Evolutionary conservation across 73 alveolate species (phyloP).

Genomic region (Paramecium caudatum): DNA sequence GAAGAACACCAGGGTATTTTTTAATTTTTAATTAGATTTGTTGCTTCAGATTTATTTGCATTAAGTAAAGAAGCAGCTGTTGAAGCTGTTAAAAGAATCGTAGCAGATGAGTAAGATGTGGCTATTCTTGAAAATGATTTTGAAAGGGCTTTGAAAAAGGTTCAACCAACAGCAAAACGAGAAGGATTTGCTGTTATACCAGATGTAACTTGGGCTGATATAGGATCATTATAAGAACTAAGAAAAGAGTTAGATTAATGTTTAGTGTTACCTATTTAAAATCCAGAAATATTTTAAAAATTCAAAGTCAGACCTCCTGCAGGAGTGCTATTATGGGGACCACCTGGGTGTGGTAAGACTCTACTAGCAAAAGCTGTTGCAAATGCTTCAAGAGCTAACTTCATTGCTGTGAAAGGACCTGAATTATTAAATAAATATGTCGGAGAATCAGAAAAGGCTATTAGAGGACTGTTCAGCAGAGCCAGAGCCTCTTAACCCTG

Average conservation of each 20-base stretch:
- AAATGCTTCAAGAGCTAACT: constrained; percentile 98
- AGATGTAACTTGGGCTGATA: constrained; percentile 98
- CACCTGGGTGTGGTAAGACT: constrained; percentile 99
- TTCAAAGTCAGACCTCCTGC: constrained; percentile 96
- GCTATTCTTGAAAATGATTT: constrained; percentile 92
- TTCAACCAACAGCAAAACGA: constrained; percentile 99
- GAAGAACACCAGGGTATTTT: constrained; percentile 97
- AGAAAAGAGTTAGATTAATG: constrained; percentile 90
- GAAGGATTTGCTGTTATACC: constrained; percentile 99
- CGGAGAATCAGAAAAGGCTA: constrained; percentile 99
- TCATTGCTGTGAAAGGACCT: constrained; percentile 99
- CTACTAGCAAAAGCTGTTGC: constrained; percentile 99
- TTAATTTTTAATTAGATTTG: constrained; percentile 74
- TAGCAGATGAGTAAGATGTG: constrained; percentile 25
- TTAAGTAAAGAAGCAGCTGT: constrained; percentile 94
- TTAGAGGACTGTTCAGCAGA: constrained; percentile 94
- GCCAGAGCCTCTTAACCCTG: constrained; percentile 99
- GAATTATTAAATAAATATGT: constrained; percentile 99
- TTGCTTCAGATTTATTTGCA: constrained; percentile 98
- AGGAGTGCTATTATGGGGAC: constrained; percentile 98
- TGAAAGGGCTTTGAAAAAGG: constrained; percentile 88
- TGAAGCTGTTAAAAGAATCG: constrained; percentile 80
- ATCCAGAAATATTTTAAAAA: constrained; percentile 91
- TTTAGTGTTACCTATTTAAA: constrained; percentile 93
- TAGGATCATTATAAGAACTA: constrained; percentile 95